These are phyloP conservation scores for Plantago elongata DNA, from an alignment of 257 asterid genomes.

Conservation along the genomic window DNA sequence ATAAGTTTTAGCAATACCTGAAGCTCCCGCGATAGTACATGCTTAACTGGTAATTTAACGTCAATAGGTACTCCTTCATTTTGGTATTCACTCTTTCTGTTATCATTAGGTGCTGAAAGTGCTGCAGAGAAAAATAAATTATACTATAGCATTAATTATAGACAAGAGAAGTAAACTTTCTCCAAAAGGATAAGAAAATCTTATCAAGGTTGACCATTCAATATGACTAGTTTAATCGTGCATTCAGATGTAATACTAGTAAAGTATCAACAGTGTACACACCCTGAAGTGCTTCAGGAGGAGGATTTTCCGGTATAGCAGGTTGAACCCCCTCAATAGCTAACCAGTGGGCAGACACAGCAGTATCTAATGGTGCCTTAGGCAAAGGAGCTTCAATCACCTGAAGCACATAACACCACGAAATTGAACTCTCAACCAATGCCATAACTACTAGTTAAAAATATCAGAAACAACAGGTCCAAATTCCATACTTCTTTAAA, in stretches of 20 bases:
- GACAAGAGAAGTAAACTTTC: background rate
- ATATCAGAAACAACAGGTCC: background rate
- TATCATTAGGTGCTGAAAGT: conserved; percentile 61
- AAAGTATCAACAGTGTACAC: conserved; percentile 13
- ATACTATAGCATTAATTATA: conserved; percentile 3
- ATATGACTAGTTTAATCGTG: background rate
- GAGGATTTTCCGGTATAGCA: conserved; percentile 93
- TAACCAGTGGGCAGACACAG: conserved; percentile 84
- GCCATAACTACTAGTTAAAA: background rate
- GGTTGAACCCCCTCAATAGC: conserved; percentile 98
- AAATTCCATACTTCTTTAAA: conserved; percentile 72
- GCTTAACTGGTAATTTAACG: conserved; percentile 87
- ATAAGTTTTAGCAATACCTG: conserved; percentile 51
- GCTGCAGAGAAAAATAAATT: conserved; percentile 34
- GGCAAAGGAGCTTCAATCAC: conserved; percentile 96
- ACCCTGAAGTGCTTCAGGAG: conserved; percentile 73
- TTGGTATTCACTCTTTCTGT: conserved; percentile 66
- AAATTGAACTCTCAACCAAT: conserved; percentile 11
- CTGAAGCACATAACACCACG: conserved; percentile 32
- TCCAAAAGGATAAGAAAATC: background rate
- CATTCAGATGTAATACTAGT: conserved; percentile 2
- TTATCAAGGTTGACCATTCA: background rate
- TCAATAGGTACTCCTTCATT: conserved; percentile 82
- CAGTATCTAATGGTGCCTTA: conserved; percentile 81
- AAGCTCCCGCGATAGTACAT: conserved; percentile 91